Conservation (phyloP, 345 rosid species). For the Pugionium cornutum region DNA sequence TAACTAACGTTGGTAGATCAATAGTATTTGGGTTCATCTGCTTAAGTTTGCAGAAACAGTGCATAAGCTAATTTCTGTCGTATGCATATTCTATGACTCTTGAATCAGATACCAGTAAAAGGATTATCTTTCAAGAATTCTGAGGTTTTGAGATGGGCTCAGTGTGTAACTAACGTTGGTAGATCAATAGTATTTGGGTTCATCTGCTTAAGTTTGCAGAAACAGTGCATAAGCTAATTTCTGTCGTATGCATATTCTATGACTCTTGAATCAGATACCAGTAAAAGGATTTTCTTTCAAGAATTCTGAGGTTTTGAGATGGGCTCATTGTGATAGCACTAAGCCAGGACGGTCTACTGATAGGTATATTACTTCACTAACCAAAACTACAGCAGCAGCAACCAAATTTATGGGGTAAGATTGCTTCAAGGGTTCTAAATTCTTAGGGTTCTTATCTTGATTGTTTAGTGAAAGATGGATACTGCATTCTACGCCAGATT, state of each 20-base stretch:
- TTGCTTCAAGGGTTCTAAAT: conserved; percentile 2
- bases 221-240: conserved; percentile 10
- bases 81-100: conserved; percentile 17
- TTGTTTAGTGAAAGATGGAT: conserved; percentile 75
- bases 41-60: not conserved
- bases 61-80: conserved; percentile 6
- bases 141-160: too few species aligned
- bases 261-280: conserved; percentile 55
- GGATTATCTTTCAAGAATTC: too few species aligned
- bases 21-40: conserved; percentile 1
- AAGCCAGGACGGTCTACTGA: conserved; percentile 75
- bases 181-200: not conserved
- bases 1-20: too few species aligned
- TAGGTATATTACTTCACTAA: conserved; percentile 42
- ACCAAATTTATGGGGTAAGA: conserved; percentile 1
- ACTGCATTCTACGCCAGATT: conserved; percentile 67
- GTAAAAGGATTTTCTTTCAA: conserved; percentile 63
- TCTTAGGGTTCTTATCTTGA: conserved; percentile 1
- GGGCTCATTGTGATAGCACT: conserved; percentile 77
- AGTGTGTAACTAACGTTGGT: too few species aligned
- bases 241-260: conserved; percentile 6
- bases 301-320: conserved; percentile 63
- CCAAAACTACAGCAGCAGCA: conserved; percentile 6
- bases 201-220: not conserved
- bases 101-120: conserved; percentile 37